These are phyloP conservation scores for Beauveria medogensis DNA, from an alignment of 2,329 filamentous ascomycete species.

Conservation along the genomic window DNA sequence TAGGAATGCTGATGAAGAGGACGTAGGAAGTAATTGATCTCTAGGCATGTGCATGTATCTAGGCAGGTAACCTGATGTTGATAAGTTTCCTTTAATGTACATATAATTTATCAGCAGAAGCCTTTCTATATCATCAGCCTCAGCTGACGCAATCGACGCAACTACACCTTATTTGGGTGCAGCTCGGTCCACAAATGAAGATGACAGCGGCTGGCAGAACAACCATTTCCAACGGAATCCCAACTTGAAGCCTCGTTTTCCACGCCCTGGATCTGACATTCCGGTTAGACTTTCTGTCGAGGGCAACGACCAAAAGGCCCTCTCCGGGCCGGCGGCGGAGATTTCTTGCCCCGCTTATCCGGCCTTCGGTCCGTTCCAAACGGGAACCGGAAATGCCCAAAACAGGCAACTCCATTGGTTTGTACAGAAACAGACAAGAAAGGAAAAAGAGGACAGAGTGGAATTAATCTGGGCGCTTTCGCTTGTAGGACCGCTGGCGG, in stretches of 20 bases:
- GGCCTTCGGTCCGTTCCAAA: neutral
- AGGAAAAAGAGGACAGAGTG: neutral
- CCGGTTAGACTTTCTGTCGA: neutral
- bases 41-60: neutral
- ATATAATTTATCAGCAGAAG: neutral
- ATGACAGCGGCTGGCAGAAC: neutral
- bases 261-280: neutral
- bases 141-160: neutral
- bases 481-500: neutral
- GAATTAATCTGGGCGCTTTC: neutral
- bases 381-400: neutral
- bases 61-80: neutral
- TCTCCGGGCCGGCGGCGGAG: neutral
- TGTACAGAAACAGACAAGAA: neutral
- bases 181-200: neutral
- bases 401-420: neutral
- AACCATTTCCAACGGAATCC: neutral
- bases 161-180: neutral
- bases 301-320: neutral
- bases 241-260: neutral
- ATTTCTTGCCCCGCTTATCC: neutral
- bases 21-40: neutral
- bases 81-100: neutral
- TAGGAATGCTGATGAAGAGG: neutral
- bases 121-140: neutral